phyloP scores from a whole-genome alignment of 1,284 basidiomycete species.

The Sutorius eximius region DNA sequence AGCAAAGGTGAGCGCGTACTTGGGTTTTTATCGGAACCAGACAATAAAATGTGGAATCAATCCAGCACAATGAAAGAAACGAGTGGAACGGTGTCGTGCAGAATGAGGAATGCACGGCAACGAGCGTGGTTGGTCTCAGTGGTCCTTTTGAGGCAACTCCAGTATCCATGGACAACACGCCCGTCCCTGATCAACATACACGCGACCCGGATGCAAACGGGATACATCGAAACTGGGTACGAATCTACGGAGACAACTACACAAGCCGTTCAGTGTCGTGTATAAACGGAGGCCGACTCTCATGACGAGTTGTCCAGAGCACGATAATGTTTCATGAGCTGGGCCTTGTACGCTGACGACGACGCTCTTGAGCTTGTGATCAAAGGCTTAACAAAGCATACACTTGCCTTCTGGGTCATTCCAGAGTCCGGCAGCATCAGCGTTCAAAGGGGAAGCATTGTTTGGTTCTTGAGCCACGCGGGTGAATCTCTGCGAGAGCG shows the following conservation, averaged over 20 bases:
- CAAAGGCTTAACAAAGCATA: background rate
- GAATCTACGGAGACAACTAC: constrained; percentile 17
- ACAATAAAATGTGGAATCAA: constrained; percentile 11
- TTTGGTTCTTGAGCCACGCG: constrained; percentile 68
- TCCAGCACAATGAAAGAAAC: background rate
- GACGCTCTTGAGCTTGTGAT: background rate
- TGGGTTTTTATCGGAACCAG: constrained; percentile 1
- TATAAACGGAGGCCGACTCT: constrained; percentile 9
- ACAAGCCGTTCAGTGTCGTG: background rate
- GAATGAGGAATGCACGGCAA: background rate
- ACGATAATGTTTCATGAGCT: constrained; percentile 74
- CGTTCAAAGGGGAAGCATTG: constrained; percentile 83
- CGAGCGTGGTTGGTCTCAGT: background rate
- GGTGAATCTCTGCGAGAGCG: background rate
- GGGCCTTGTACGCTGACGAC: constrained; percentile 61
- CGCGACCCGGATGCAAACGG: constrained; percentile 1
- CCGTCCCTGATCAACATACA: background rate
- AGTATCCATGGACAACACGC: background rate
- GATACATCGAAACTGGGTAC: constrained; percentile 19
- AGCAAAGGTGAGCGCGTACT: background rate
- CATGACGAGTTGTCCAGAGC: constrained; percentile 52
- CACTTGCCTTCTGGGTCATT: constrained; percentile 59
- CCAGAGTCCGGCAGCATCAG: constrained; percentile 81
- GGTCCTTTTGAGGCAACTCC: background rate
- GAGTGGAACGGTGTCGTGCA: background rate